phyloP scores from a whole-genome alignment of 305 asterid genomes.

The Fraxinus dipetala region DNA sequence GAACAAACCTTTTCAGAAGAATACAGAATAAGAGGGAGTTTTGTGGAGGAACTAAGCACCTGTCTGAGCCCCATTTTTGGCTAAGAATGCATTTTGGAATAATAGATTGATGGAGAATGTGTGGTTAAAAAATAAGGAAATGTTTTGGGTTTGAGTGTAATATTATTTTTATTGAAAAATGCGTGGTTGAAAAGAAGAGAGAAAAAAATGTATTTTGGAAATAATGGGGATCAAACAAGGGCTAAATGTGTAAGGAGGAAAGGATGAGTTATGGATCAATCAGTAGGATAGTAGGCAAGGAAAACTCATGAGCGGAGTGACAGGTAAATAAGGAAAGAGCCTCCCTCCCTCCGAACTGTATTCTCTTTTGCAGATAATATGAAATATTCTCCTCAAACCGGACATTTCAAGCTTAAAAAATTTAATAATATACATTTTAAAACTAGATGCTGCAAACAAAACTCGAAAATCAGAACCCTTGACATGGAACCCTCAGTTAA shows the following conservation, averaged over 20 bases:
- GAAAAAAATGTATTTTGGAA: neutral
- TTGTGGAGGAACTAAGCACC: neutral
- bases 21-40: neutral
- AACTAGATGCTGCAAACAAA: slow-evolving; percentile 15
- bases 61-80: neutral
- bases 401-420: neutral
- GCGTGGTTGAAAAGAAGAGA: neutral
- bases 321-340: neutral
- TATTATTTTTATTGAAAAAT: neutral
- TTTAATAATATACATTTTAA: slow-evolving; percentile 1
- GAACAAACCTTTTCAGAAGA: neutral
- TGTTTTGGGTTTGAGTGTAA: neutral
- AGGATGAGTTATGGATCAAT: neutral
- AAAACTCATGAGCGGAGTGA: neutral
- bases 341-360: neutral
- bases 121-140: neutral
- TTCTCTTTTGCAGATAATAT: neutral
- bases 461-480: neutral
- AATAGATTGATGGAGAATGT: neutral
- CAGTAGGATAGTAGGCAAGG: neutral
- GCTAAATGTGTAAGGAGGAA: neutral
- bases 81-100: neutral
- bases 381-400: neutral
- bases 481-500: neutral
- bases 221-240: neutral